phyloP scores from a whole-genome alignment of 345 rosid genomes.

The Brassica carinata region DNA sequence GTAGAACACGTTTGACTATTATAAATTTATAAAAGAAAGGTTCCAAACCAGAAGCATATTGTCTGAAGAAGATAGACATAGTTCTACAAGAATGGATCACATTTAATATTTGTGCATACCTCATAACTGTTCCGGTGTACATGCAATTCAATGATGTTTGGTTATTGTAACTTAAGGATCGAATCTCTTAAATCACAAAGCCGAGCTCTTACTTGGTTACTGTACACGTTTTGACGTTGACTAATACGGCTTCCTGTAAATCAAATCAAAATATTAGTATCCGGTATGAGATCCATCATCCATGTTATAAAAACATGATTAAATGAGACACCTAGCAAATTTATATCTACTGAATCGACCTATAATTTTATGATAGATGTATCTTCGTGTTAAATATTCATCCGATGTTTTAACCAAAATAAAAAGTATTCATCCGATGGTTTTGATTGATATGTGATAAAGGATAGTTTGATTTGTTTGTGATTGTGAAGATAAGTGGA shows the following conservation, averaged over 20 bases:
- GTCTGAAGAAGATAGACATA: constrained; percentile 36
- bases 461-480: constrained; percentile 28
- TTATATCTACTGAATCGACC: not conserved
- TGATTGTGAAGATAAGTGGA: constrained; percentile 41
- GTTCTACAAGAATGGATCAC: constrained; percentile 21
- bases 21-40: not conserved
- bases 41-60: constrained; percentile 10
- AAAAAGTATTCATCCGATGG: constrained; percentile 20
- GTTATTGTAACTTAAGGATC: not conserved
- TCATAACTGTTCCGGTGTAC: constrained; percentile 1
- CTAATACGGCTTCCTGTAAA: not conserved
- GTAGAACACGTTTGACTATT: not conserved
- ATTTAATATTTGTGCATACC: constrained; percentile 20
- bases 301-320: not conserved
- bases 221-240: not conserved
- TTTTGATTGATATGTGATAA: constrained; percentile 25
- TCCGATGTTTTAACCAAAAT: not conserved
- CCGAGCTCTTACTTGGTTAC: not conserved
- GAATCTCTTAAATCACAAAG: not conserved
- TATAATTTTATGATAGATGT: not conserved
- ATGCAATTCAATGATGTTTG: constrained; percentile 29
- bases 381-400: constrained; percentile 1
- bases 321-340: not conserved
- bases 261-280: not conserved
- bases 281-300: not conserved